These are phyloP conservation scores for Hymenoscyphus infarciens DNA, from an alignment of 2,329 filamentous ascomycete genomes.

Conservation along the genomic window DNA sequence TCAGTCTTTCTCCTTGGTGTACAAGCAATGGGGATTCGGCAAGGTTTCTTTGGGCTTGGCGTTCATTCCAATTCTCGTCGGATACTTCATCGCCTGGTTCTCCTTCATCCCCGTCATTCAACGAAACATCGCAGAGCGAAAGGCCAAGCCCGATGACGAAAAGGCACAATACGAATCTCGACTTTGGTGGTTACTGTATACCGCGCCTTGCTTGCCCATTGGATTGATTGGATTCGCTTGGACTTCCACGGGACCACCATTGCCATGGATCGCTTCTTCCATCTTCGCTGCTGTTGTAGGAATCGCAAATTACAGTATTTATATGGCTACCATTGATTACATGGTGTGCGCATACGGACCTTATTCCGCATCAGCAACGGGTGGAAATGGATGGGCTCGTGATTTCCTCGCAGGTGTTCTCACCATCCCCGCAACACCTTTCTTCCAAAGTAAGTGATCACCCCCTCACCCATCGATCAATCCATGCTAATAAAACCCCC, in stretches of 20 bases:
- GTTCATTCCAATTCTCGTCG: slow-evolving; percentile 64
- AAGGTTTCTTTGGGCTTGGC: slow-evolving; percentile 54
- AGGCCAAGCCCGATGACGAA: slow-evolving; percentile 50
- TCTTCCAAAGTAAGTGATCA: slow-evolving; percentile 45
- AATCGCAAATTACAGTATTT: slow-evolving; percentile 68
- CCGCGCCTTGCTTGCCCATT: slow-evolving; percentile 57
- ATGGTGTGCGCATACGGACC: slow-evolving; percentile 72
- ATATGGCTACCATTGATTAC: slow-evolving; percentile 76
- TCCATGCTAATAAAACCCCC: slow-evolving; percentile 4
- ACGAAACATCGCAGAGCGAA: slow-evolving; percentile 49
- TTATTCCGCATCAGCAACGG: slow-evolving; percentile 71
- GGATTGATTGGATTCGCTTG: slow-evolving; percentile 69
- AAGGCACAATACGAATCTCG: slow-evolving; percentile 66
- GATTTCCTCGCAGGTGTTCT: slow-evolving; percentile 72
- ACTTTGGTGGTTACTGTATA: slow-evolving; percentile 62
- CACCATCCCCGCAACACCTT: slow-evolving; percentile 63
- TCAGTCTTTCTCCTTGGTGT: slow-evolving; percentile 66
- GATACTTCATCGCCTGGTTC: slow-evolving; percentile 61
- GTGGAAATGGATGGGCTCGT: slow-evolving; percentile 70
- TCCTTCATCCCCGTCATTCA: slow-evolving; percentile 56
- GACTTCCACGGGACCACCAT: slow-evolving; percentile 58
- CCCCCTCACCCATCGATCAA: not conserved
- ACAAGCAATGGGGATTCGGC: slow-evolving; percentile 62
- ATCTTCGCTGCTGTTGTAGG: slow-evolving; percentile 64
- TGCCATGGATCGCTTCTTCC: slow-evolving; percentile 67